These are phyloP conservation scores for Ustilago vetiveriae DNA, from an alignment of 1,284 basidiomycete species.

Conservation along the genomic window DNA sequence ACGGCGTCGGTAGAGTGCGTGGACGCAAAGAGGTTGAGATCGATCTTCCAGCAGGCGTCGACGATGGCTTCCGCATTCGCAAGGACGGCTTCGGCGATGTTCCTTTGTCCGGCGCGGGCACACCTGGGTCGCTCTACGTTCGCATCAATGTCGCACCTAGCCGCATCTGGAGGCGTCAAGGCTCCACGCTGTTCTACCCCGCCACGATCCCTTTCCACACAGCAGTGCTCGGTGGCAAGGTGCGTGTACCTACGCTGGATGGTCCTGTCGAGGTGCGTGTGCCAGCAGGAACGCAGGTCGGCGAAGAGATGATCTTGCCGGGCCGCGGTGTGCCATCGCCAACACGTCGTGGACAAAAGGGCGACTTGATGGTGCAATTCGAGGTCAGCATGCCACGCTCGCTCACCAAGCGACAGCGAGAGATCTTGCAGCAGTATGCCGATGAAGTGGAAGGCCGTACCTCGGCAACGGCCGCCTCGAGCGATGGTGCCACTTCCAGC, in stretches of 20 bases:
- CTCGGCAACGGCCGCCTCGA: constrained; percentile 3
- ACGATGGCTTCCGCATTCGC: constrained; percentile 94
- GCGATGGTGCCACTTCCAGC: constrained; percentile 6
- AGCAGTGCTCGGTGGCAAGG: constrained; percentile 89
- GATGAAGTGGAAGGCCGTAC: constrained; percentile 72
- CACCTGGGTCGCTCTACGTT: constrained; percentile 84
- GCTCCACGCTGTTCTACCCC: constrained; percentile 88
- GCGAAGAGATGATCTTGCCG: constrained; percentile 94
- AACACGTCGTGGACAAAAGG: constrained; percentile 72
- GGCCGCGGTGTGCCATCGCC: constrained; percentile 81
- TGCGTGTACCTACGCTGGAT: constrained; percentile 92
- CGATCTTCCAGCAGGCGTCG: constrained; percentile 82
- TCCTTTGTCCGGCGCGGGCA: constrained; percentile 76
- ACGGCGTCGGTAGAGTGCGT: constrained; percentile 87
- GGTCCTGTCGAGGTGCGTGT: constrained; percentile 95
- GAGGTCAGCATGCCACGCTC: constrained; percentile 88
- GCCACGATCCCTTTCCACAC: constrained; percentile 90
- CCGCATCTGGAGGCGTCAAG: constrained; percentile 88
- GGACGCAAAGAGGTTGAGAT: constrained; percentile 81
- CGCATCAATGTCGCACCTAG: constrained; percentile 85
- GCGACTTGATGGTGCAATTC: constrained; percentile 92
- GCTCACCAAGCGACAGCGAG: constrained; percentile 81
- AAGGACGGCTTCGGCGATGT: constrained; percentile 86
- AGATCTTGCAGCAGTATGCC: constrained; percentile 88
- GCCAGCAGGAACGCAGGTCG: constrained; percentile 91